These are phyloP conservation scores for Suillus weaverae DNA, from an alignment of 768 basidiomycete genomes.

Conservation along the genomic window DNA sequence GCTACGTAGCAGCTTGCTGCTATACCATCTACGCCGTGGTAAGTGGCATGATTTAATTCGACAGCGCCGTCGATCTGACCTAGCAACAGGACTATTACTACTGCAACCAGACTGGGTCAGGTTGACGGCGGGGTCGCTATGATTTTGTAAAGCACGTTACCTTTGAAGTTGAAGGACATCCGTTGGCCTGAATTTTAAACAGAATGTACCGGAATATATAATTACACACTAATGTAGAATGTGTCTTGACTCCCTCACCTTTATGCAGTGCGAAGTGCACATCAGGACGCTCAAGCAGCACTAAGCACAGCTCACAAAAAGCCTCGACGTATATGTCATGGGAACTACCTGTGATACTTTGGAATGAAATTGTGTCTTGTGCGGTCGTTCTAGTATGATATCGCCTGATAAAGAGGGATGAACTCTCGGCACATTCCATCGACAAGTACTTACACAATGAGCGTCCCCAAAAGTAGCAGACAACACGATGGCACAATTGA, in stretches of 20 bases:
- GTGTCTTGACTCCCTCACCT: not conserved
- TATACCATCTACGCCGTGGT: not conserved
- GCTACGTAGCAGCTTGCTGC: not conserved
- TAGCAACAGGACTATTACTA: not conserved
- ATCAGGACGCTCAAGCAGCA: not conserved
- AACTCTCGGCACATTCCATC: not conserved
- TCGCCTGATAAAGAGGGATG: not conserved
- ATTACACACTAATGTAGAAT: not conserved
- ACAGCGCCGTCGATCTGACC: not conserved
- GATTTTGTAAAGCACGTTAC: not conserved
- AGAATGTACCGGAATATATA: not conserved
- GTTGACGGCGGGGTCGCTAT: not conserved
- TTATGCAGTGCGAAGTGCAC: not conserved
- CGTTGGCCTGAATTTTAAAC: not conserved
- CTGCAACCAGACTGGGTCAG: not conserved
- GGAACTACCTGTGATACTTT: not conserved
- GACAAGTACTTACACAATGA: not conserved
- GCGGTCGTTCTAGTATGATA: not conserved
- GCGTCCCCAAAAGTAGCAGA: not conserved
- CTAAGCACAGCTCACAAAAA: not conserved
- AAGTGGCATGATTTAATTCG: not conserved
- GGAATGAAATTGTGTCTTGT: not conserved
- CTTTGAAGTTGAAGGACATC: not conserved
- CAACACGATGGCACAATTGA: not conserved
- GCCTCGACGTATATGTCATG: not conserved